Base-by-base conservation (phyloP, 371 early-diverging fungal species). In the Phascolomyces articulosus region DNA sequence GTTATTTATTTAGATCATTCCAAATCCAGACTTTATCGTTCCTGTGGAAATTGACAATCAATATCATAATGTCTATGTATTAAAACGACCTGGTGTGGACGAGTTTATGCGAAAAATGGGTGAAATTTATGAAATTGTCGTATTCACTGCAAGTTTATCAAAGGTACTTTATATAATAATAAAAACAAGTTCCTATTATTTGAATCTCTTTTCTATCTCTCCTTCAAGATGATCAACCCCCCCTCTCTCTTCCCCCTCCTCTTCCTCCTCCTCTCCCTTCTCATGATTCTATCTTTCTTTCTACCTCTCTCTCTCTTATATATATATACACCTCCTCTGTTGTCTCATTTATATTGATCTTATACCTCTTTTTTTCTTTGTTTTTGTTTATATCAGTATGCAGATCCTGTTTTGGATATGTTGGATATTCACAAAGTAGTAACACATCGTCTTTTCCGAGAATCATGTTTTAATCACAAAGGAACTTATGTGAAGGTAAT, bases 401-500 rank as follows among this genome's bases (percentile, higher is more conserved):
- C 97, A 29, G 96, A 97, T 74, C 98, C 98, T 23, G 97, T 98
- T 2, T 77, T 98, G 38, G 96, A 97, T 78, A 87, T 90, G 80
- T 83, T 99, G 53, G 99, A 98, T 85, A 80, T 78, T 59, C 86
- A 88, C 70, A 79, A 85, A 47, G 95, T 93, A 4, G 90, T 99
- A 26, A 85, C 87, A 56, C 96, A 97, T 75, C 84, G 96, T 44
- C 82, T 99, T 57, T 98, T 96, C 86, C 89, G 99, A 67, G 97
- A 97, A 71, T 90, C 93, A n/a, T 99, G 99, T 79, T 88, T 90
- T 59, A 89, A 96, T 74, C 92, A 95, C 74, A 91, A 91, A 68
- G 97, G 97, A 58, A 96, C 92, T 77, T 98, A 96, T 78, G 96
- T 97, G 66, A 99, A 99, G 87, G 93, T 91, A 85, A 58, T n/a